These are phyloP conservation scores for Oidium heveae DNA, from an alignment of 2,329 filamentous ascomycete species.

Conservation along the genomic window DNA sequence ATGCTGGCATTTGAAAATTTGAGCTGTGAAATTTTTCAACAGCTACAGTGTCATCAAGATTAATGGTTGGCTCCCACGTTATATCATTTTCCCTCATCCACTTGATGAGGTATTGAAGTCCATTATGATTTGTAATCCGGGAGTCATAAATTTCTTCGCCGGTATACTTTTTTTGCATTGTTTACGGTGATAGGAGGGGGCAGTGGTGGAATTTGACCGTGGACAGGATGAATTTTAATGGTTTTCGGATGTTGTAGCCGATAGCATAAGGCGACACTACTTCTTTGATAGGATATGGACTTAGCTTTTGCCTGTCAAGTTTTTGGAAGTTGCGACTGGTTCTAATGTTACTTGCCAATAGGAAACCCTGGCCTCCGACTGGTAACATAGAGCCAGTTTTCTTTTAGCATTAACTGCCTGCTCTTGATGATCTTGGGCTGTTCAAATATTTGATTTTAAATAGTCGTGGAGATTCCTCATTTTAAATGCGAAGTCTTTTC, in stretches of 20 bases:
- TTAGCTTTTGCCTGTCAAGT: not conserved
- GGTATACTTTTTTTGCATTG: not conserved
- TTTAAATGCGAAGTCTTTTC: not conserved
- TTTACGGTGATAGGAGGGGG: not conserved
- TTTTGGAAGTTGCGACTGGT: not conserved
- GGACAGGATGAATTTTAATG: slow-evolving; percentile 1
- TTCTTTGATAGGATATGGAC: slow-evolving; percentile 1
- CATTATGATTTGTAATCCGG: not conserved
- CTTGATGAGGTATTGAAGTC: not conserved
- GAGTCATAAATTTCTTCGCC: not conserved
- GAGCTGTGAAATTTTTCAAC: not conserved
- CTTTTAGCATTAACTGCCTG: not conserved
- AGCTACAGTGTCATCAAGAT: not conserved
- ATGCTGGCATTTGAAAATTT: not conserved
- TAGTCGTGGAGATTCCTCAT: not conserved
- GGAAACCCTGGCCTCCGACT: not conserved
- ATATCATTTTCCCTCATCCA: not conserved
- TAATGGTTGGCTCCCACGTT: not conserved
- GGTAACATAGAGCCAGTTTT: not conserved
- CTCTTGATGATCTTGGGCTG: not conserved
- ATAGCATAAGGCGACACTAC: not conserved
- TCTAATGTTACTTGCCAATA: slow-evolving; percentile 1
- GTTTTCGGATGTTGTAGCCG: not conserved
- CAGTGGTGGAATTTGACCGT: not conserved
- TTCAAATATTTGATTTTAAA: not conserved